Conservation (phyloP, 805 yeast genomes). For the Vanderwaltozyma polyspora region DNA sequence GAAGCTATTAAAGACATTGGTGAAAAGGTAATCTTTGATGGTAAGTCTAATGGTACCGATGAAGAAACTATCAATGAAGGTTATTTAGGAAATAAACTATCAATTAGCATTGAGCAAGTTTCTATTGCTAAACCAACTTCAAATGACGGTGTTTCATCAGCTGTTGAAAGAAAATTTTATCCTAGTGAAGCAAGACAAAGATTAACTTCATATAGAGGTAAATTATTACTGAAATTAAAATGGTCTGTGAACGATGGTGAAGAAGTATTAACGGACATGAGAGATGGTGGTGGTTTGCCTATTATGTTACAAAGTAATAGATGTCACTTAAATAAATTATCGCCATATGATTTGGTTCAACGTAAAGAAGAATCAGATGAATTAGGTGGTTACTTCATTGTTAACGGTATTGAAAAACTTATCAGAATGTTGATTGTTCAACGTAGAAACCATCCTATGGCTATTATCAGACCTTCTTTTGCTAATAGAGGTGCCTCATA, state of each 20-base stretch:
- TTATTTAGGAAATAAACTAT: slow-evolving; percentile 75
- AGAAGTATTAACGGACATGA: slow-evolving; percentile 55
- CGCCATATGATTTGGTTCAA: slow-evolving; percentile 72
- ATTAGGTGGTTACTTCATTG: slow-evolving; percentile 90
- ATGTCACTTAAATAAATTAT: slow-evolving; percentile 76
- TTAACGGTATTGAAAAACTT: slow-evolving; percentile 93
- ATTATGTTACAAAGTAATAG: slow-evolving; percentile 84
- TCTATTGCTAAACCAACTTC: slow-evolving; percentile 71
- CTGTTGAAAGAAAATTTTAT: slow-evolving; percentile 63
- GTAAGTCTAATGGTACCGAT: slow-evolving; percentile 24
- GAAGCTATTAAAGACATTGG: slow-evolving; percentile 86
- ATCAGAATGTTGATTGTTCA: slow-evolving; percentile 96
- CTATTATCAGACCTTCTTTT: slow-evolving; percentile 88
- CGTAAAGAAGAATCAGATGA: slow-evolving; percentile 89
- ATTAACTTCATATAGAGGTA: slow-evolving; percentile 69
- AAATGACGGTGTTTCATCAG: slow-evolving; percentile 44
- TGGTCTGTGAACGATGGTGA: slow-evolving; percentile 88
- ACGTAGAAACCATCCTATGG: slow-evolving; percentile 97
- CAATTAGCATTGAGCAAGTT: slow-evolving; percentile 78
- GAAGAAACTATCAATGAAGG: slow-evolving; percentile 32
- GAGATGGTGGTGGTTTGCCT: slow-evolving; percentile 89
- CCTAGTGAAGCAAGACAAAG: slow-evolving; percentile 91
- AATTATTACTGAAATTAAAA: slow-evolving; percentile 62
- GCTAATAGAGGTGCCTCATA: slow-evolving; percentile 89
- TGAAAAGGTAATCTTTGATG: slow-evolving; percentile 74